Percentiles rank a stretch among this genome's conserved stretches.
These are phyloP conservation scores for Globisporangium viniferum DNA, from an alignment of 352 stramenopile genomes.

Conservation along the genomic window DNA sequence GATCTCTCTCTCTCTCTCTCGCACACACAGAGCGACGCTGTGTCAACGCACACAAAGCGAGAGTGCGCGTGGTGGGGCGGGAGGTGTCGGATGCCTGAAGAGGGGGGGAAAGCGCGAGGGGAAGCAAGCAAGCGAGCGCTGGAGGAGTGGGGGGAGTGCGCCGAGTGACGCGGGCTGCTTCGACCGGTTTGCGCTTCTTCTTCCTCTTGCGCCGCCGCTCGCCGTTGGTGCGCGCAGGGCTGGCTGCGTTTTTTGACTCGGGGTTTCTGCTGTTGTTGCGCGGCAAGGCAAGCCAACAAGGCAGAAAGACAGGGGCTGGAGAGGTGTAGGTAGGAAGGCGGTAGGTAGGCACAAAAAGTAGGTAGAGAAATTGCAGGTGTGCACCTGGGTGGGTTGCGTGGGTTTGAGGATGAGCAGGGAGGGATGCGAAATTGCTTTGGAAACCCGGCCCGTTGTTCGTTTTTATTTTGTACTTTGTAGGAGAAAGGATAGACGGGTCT, in stretches of 20 bases:
- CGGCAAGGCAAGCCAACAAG: not conserved
- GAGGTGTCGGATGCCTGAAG: not conserved
- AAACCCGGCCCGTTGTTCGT: no score
- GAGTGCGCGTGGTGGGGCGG: not conserved
- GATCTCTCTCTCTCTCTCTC: not conserved
- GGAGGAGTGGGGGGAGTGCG: not conserved
- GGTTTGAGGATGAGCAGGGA: not conserved
- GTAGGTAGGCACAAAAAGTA: not conserved
- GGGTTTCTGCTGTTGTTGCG: not conserved
- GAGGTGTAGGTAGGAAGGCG: not conserved
- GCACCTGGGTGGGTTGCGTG: no score
- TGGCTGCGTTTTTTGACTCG: constrained; percentile 23
- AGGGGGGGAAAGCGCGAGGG: not conserved
- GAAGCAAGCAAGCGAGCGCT: not conserved
- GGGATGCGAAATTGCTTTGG: no score
- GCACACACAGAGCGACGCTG: not conserved
- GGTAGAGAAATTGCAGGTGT: not conserved
- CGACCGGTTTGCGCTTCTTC: constrained; percentile 21
- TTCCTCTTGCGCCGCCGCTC: constrained; percentile 20
- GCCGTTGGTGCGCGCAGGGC: constrained; percentile 31
- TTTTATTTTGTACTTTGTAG: no score
- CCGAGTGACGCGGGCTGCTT: constrained; percentile 21
- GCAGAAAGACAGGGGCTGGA: not conserved
- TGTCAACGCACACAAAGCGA: not conserved
- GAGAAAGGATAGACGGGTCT: no score